Conservation (phyloP, 2,329 filamentous ascomycete genomes). For the Apiospora phragmitis region DNA sequence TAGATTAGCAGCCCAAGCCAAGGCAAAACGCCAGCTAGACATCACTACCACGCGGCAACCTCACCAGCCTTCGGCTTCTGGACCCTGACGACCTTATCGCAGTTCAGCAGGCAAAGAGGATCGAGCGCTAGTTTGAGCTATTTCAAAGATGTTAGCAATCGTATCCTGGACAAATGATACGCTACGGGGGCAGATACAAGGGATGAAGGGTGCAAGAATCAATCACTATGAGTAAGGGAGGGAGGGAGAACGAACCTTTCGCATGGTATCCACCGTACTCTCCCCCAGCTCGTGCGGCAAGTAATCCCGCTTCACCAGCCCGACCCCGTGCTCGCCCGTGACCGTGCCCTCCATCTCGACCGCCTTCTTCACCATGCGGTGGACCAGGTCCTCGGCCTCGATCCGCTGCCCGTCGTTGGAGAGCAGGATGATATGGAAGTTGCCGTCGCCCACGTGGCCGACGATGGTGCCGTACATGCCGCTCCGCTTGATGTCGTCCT, state of each 20-base stretch:
- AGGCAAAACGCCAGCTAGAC: background rate
- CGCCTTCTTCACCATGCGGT: slow-evolving; percentile 83
- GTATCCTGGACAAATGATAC: background rate
- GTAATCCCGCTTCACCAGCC: slow-evolving; percentile 83
- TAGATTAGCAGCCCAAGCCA: background rate
- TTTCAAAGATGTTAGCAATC: slow-evolving; percentile 15
- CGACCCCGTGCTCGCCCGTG: slow-evolving; percentile 83
- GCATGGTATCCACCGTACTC: slow-evolving; percentile 77
- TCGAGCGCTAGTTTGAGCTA: slow-evolving; percentile 81
- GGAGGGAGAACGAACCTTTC: slow-evolving; percentile 56
- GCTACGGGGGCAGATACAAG: background rate
- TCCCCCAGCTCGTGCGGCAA: slow-evolving; percentile 75
- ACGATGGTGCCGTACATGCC: slow-evolving; percentile 65
- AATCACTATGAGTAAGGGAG: background rate
- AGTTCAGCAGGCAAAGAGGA: slow-evolving; percentile 69
- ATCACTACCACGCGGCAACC: slow-evolving; percentile 44
- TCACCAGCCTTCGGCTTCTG: slow-evolving; percentile 53
- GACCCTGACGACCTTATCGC: slow-evolving; percentile 67
- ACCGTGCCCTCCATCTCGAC: slow-evolving; percentile 85
- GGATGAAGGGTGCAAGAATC: background rate
- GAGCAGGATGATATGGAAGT: slow-evolving; percentile 69
- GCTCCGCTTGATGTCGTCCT: slow-evolving; percentile 57
- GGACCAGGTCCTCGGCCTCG: slow-evolving; percentile 70
- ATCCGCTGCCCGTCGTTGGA: slow-evolving; percentile 67
- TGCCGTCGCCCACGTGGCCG: slow-evolving; percentile 74